Base-by-base conservation (phyloP, 148 eudicot genomes). In the Vaccinium myrtillus region DNA sequence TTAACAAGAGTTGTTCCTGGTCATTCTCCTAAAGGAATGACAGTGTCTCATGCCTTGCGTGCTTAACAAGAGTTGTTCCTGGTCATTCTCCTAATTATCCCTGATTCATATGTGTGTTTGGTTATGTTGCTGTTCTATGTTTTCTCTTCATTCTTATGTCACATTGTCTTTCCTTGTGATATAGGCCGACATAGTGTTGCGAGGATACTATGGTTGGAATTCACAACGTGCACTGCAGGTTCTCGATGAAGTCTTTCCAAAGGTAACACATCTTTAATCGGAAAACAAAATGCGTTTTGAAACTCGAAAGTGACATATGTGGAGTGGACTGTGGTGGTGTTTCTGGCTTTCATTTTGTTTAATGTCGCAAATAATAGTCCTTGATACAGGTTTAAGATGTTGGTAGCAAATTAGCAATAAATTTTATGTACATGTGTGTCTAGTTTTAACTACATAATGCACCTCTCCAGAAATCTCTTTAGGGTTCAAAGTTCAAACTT, bases 171-270 rank as follows among this genome's bases (percentile, higher is more conserved):
- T 23, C 76, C 67, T 80, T 77, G 2, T 84, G 59, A 71, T 69
- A 32, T 86, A 97, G 99, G 99, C 96, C 25, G 99, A 97, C 88
- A 88, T 97, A 75, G 79, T 95, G 25, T 87, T 92, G 65, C 91
- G 99, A 77, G 99, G 99, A 85, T 97, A 97, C 91, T 82, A 83
- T 77, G 92, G 95, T 48, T 97, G 99, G 99, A 97, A 95, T 84
- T 95, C 99, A 75, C 90, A 98, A 27, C 93, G 94, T 49, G 99
- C 98, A 83, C 71, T 97, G 83, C 77, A 92, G 83, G 90, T 97
- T 81, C 94, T 97, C 75, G 93, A 94, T 83, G 80, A 93, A 83
- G 93, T 97, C 70, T 97, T 97, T 77, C 98, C 99, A 54, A 93
- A 94, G 98, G 99, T 97, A 89, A 36, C 25, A 23, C 55, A 14